A percentile compares a stretch with the other conserved stretches of the same genome.
phyloP scores from a whole-genome alignment of 2,329 filamentous ascomycete genomes.

The Trichocomaceae sp. region DNA sequence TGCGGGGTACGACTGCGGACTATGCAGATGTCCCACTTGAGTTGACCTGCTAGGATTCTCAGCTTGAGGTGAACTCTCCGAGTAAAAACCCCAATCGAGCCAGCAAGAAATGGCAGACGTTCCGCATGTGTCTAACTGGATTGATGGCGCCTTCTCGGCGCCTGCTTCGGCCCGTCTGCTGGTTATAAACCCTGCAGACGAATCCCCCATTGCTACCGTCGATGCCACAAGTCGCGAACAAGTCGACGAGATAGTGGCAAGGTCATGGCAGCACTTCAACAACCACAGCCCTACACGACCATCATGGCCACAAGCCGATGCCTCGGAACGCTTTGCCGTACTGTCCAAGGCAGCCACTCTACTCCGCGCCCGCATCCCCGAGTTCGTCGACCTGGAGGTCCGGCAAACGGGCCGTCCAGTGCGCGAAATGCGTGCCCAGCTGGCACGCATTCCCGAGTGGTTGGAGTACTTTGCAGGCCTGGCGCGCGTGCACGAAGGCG shows the following conservation, averaged over 20 bases:
- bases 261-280: conserved; percentile 35
- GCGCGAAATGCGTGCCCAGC: conserved; percentile 64
- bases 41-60: background rate
- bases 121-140: conserved; percentile 26
- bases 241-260: conserved; percentile 46
- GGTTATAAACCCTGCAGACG: conserved; percentile 28
- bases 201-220: conserved; percentile 32
- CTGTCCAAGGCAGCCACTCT: conserved; percentile 55
- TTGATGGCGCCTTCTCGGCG: conserved; percentile 21
- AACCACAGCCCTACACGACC: conserved; percentile 29
- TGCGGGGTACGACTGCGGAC: background rate
- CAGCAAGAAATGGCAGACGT: conserved; percentile 1
- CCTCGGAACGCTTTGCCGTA: conserved; percentile 55
- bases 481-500: conserved; percentile 60
- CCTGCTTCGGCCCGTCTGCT: conserved; percentile 16
- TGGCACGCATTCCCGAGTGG: conserved; percentile 54
- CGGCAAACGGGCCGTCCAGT: conserved; percentile 61
- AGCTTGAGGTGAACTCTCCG: background rate
- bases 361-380: conserved; percentile 47
- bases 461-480: conserved; percentile 65
- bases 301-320: conserved; percentile 51
- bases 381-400: conserved; percentile 58
- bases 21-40: background rate
- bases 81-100: too few species aligned
- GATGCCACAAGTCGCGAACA: conserved; percentile 51